Base-by-base conservation (phyloP, 148 eudicot genomes). In the Nyssa sinensis region DNA sequence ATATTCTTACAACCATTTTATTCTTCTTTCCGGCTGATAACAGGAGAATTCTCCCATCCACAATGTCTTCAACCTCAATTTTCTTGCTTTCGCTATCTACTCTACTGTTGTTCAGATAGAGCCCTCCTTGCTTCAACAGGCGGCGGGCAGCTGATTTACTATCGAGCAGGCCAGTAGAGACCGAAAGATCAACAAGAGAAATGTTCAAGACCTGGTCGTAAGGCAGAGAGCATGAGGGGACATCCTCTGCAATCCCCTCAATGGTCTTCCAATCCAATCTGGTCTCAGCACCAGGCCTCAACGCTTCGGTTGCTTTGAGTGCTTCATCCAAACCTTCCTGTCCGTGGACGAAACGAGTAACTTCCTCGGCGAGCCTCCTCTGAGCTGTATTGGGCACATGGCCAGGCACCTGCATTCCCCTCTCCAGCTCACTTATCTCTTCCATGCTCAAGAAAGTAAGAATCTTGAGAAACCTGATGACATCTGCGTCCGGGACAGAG, bases 11-110 rank as follows among this genome's bases (percentile, higher is more conserved):
- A 82, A 93, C 91, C 88, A 93, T 89, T 78, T 91, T 93, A 75
- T 93, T 93, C 83, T 93, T 93, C 91, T 91, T 93, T 68, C 98
- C 98, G 2, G 98, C 96, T 49, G 98, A 94, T 69, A 94, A 78
- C 75, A 94, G 62, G 13, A 94, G 83, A 71, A 94, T 85, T 60
- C 88, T 94, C 23, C 93, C 95, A 69, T 92, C 97, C 29, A 91
- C 86, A 71, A 94, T 92, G 74, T 94, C 98, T 5, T 79, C 83
- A 28, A 66, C 83, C 77, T 83, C 93, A 64, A 94, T 81, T 72
- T 44, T 91, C 84, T 81, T 91, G 16, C 82, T 88, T 41, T 94
- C 98, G 39, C 81, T 80, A 64, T 90, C 95, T 49, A 91, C 84
- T 65, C 92, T 88, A 33, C 27, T 74, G 67, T 91, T 94, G 70